A percentile compares a stretch with the other conserved stretches of the same genome.
Evolutionary conservation across 345 rosid species (phyloP).

Genomic region (Durio zibethinus): DNA sequence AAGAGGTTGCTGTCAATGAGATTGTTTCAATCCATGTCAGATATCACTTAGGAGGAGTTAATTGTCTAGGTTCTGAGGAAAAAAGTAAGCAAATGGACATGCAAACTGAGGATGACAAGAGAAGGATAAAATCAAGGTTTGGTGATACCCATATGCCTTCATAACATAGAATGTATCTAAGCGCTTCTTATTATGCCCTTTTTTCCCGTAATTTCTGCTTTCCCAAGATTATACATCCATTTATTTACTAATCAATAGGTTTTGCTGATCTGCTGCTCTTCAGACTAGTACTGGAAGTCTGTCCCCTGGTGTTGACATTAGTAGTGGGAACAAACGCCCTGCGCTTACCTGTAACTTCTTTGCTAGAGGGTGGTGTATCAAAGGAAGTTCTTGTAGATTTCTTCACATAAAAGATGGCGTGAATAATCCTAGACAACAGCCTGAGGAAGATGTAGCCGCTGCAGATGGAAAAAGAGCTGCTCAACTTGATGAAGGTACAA

Average conservation of each 20-base stretch:
- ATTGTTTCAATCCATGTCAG: neutral
- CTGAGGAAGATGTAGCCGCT: constrained; percentile 29
- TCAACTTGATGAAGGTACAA: constrained; percentile 55
- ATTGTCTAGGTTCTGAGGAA: constrained; percentile 19
- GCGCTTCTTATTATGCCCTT: constrained; percentile 10
- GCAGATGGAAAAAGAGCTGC: constrained; percentile 27
- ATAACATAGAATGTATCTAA: constrained; percentile 19
- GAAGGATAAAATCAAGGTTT: constrained; percentile 50
- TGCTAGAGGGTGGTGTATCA: constrained; percentile 85
- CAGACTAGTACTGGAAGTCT: constrained; percentile 36
- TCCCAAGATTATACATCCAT: constrained; percentile 18
- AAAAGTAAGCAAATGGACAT: constrained; percentile 26
- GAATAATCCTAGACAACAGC: constrained; percentile 26
- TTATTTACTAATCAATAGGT: constrained; percentile 34
- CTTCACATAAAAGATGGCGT: constrained; percentile 51
- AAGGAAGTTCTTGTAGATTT: constrained; percentile 73
- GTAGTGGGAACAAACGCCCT: constrained; percentile 45
- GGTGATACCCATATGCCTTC: constrained; percentile 13
- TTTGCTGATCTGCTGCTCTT: constrained; percentile 50
- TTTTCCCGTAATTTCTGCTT: constrained; percentile 16
- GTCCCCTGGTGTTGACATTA: constrained; percentile 31
- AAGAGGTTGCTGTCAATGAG: constrained; percentile 10
- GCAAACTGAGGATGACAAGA: constrained; percentile 28
- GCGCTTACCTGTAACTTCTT: constrained; percentile 64
- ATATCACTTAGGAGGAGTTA: constrained; percentile 12